Evolutionary conservation across 2,329 filamentous ascomycete genomes (phyloP), one percentile per base, ranked within the genome.

Genomic region (Fusarium sp.): DNA sequence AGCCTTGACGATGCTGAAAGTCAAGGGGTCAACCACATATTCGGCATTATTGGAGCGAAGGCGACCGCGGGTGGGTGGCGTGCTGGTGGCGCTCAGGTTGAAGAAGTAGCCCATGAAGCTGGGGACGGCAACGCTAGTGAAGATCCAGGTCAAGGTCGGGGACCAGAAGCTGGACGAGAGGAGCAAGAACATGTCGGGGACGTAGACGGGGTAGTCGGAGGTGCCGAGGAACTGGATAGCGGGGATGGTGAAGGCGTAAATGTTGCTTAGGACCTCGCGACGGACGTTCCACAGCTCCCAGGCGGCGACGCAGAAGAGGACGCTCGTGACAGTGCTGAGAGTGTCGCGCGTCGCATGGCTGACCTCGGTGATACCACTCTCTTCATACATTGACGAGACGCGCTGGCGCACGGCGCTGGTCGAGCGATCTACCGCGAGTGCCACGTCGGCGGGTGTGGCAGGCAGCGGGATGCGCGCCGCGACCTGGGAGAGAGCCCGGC

Each of bases 1-100:
- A 0, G 93, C 95, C 86, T 98, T 98, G 77, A 90, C 90, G 66
- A 98, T 91, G 85, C 95, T 97, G 85, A 97, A 99, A 24, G 92
- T 93, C 80, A 98, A 85, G 5, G 95, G 95, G 81, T 99, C 96
- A 73, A 96, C 91, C 7, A 87, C 85, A 73, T 92, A 91, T 73
- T 90, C 88, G 42, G 84, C 81, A 24, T 71, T 67, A 54, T 81
- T 78, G 62, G 81, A 75, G 45, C 80, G 80, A 61, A 80, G 80
- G 79, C 86, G 87, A 74, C 85, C 86, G 73, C 85, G 84, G 50
- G 77, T 80, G 69, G 76, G 80, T 78, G 74, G 75, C 79, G 81
- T 82, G 77, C 81, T 85, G 77, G 86, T 88, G 58, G 87, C 85
- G 42, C 92, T 94, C 79, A 98, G 83, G 83, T 98, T 98, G 89